phyloP scores from a whole-genome alignment of 2,329 filamentous ascomycete genomes.

The Blastomyces emzantsi region DNA sequence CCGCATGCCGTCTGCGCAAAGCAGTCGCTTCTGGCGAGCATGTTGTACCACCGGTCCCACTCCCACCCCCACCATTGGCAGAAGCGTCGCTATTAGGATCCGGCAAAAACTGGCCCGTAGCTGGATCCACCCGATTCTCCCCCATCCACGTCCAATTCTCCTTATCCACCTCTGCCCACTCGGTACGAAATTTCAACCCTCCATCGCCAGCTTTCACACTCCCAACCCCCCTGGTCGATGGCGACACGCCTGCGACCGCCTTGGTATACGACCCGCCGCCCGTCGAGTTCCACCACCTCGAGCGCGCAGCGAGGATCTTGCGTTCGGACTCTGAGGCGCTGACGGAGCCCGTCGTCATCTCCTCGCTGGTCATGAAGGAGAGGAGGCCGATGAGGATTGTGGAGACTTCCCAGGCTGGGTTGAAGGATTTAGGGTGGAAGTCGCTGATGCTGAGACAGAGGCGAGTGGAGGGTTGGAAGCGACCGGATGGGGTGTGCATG shows the following conservation, averaged over 20 bases:
- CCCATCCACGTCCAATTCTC: slow-evolving; percentile 93
- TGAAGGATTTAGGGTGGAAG: slow-evolving; percentile 97
- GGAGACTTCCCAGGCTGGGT: slow-evolving; percentile 95
- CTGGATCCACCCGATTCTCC: slow-evolving; percentile 66
- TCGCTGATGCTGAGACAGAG: slow-evolving; percentile 94
- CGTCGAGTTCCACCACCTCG: slow-evolving; percentile 94
- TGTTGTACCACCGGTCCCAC: slow-evolving; percentile 20
- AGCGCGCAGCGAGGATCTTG: slow-evolving; percentile 63
- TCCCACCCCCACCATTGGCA: neutral
- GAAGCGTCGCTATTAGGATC: slow-evolving; percentile 41
- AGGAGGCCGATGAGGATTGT: slow-evolving; percentile 91
- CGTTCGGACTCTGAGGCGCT: slow-evolving; percentile 68
- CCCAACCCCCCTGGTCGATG: slow-evolving; percentile 59
- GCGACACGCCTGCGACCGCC: slow-evolving; percentile 42
- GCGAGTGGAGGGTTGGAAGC: slow-evolving; percentile 86
- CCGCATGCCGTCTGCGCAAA: slow-evolving; percentile 53
- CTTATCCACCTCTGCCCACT: slow-evolving; percentile 82
- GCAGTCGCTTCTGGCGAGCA: slow-evolving; percentile 56
- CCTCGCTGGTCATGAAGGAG: slow-evolving; percentile 97
- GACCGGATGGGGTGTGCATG: slow-evolving; percentile 95
- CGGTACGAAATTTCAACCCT: slow-evolving; percentile 75
- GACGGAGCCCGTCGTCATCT: slow-evolving; percentile 94
- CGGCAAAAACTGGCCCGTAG: slow-evolving; percentile 60
- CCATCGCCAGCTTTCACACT: slow-evolving; percentile 83
- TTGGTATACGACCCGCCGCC: slow-evolving; percentile 65